Evolutionary conservation across 2,329 filamentous ascomycete species (phyloP).

Genomic region (Aphanoascus verrucosus): DNA sequence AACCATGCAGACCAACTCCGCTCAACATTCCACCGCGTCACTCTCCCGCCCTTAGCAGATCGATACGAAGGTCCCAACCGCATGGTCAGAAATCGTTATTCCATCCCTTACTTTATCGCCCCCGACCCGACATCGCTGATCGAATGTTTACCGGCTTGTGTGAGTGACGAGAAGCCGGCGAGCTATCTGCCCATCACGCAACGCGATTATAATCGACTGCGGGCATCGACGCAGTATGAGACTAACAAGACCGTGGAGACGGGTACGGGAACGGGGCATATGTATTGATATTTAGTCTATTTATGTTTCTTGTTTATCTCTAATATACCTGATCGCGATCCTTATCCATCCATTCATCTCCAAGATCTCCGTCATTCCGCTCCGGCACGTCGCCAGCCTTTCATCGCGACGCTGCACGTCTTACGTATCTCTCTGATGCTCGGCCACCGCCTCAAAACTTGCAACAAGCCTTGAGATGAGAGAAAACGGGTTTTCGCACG

Average conservation of each 20-base stretch:
- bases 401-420: too few relatives aligned
- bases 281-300: too few relatives aligned
- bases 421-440: too few relatives aligned
- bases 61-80: constrained; percentile 30
- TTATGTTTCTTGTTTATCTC: too few relatives aligned
- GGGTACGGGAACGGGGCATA: constrained; percentile 4
- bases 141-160: constrained; percentile 43
- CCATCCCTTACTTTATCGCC: constrained; percentile 50
- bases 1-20: constrained; percentile 35
- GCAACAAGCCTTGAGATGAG: too few relatives aligned
- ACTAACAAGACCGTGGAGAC: constrained; percentile 7
- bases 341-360: too few relatives aligned
- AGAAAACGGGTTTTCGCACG: too few relatives aligned
- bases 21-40: constrained; percentile 46
- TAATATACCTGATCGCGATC: too few relatives aligned
- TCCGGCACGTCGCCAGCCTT: too few relatives aligned
- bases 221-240: constrained; percentile 10
- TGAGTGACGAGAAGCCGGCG: constrained; percentile 33
- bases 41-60: constrained; percentile 34
- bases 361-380: too few relatives aligned
- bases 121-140: constrained; percentile 43
- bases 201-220: constrained; percentile 23
- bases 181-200: constrained; percentile 44
- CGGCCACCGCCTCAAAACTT: too few relatives aligned
- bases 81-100: constrained; percentile 45